Percentiles rank a stretch among this genome's conserved stretches.
These are phyloP conservation scores for Oldenlandia corymbosa DNA, from an alignment of 257 asterid species.

Conservation along the genomic window DNA sequence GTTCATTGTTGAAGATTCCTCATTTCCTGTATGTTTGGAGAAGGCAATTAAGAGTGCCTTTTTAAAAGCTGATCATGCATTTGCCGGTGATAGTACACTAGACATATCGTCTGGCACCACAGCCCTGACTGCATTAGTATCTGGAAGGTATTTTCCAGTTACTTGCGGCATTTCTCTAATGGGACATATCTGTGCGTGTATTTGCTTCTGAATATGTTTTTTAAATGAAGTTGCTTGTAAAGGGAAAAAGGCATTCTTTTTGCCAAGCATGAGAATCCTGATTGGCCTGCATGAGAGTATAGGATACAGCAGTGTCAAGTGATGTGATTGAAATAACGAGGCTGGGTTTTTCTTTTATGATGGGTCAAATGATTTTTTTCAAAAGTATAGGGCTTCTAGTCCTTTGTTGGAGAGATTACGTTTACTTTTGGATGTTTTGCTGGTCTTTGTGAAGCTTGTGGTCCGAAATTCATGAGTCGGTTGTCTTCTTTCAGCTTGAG, in stretches of 20 bases:
- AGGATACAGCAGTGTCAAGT: neutral
- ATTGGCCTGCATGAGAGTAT: neutral
- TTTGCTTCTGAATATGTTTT: neutral
- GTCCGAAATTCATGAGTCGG: neutral
- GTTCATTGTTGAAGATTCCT: slow-evolving; percentile 63
- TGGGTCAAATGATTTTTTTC: no score
- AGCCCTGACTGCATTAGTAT: slow-evolving; percentile 68
- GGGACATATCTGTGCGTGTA: neutral
- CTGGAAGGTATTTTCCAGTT: slow-evolving; percentile 50
- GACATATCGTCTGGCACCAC: slow-evolving; percentile 95
- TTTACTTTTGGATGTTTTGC: neutral
- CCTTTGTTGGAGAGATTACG: neutral
- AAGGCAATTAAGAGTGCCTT: slow-evolving; percentile 79
- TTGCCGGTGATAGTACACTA: slow-evolving; percentile 68
- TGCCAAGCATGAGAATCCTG: neutral
- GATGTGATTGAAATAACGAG: neutral
- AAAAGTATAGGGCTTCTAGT: neutral
- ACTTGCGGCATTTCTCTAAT: neutral
- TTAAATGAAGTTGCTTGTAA: neutral
- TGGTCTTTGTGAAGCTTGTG: neutral
- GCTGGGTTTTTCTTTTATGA: neutral
- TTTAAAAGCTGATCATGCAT: slow-evolving; percentile 71
- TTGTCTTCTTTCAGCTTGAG: neutral
- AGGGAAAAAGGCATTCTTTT: neutral
- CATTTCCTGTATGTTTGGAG: slow-evolving; percentile 58